These are phyloP conservation scores for Mycosarcoma maydis DNA, from an alignment of 1,284 basidiomycete genomes.

Conservation along the genomic window DNA sequence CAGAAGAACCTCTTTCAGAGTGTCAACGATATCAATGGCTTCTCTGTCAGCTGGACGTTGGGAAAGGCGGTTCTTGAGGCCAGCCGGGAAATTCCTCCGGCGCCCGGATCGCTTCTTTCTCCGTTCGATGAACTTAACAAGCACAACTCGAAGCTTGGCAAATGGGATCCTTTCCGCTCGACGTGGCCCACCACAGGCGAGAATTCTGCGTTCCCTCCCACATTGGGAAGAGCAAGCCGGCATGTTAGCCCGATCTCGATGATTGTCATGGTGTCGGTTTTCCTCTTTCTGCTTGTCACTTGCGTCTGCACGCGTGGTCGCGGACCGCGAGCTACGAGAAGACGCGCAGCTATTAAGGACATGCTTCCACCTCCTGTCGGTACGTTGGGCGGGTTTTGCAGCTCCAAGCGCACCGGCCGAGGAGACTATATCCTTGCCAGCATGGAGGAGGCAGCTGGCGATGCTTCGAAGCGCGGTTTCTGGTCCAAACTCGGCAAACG, in stretches of 20 bases:
- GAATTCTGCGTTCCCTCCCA: slow-evolving; percentile 41
- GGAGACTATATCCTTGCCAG: slow-evolving; percentile 60
- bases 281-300: slow-evolving; percentile 40
- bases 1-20: slow-evolving; percentile 78
- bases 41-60: slow-evolving; percentile 95
- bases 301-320: slow-evolving; percentile 52
- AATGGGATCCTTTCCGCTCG: slow-evolving; percentile 42
- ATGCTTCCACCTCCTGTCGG: slow-evolving; percentile 54
- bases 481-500: slow-evolving; percentile 45
- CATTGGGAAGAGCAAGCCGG: slow-evolving; percentile 23
- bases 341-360: slow-evolving; percentile 46
- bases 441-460: slow-evolving; percentile 57
- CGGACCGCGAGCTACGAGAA: slow-evolving; percentile 34
- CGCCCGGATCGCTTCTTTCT: slow-evolving; percentile 44
- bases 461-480: slow-evolving; percentile 28
- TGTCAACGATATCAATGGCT: slow-evolving; percentile 87
- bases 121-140: slow-evolving; percentile 44
- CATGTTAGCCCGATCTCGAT: slow-evolving; percentile 35
- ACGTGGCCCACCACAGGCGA: slow-evolving; percentile 46
- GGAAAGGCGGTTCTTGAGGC: slow-evolving; percentile 99
- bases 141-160: slow-evolving; percentile 33
- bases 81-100: slow-evolving; percentile 70
- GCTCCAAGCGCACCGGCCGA: slow-evolving; percentile 27
- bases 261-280: slow-evolving; percentile 33
- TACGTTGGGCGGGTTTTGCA: slow-evolving; percentile 41